These are phyloP conservation scores for Strobilomyces echinocephalus DNA, from an alignment of 768 basidiomycete genomes.

Conservation along the genomic window DNA sequence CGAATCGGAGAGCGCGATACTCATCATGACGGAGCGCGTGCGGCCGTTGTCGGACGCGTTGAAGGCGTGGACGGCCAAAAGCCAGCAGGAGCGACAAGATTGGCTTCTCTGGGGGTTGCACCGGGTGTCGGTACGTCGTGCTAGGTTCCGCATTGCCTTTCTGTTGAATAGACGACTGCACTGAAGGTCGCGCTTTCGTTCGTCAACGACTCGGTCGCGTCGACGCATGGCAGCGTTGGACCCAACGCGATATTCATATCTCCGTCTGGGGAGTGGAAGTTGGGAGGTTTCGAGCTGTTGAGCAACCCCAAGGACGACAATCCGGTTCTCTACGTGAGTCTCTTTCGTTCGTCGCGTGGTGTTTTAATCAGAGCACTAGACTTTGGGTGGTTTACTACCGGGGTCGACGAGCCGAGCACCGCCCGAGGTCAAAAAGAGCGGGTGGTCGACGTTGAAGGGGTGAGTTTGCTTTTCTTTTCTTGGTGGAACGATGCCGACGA, in stretches of 20 bases:
- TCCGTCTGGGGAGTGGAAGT: conserved; percentile 92
- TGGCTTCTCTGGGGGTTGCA: conserved; percentile 95
- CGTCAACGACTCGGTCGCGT: conserved; percentile 76
- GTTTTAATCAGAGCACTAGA: conserved; percentile 39
- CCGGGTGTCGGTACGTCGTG: conserved; percentile 65
- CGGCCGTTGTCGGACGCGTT: conserved; percentile 64
- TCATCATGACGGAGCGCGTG: conserved; percentile 94
- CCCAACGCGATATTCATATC: conserved; percentile 83
- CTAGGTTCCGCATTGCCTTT: background rate
- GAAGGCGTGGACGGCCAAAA: conserved; percentile 57
- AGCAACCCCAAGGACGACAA: conserved; percentile 78
- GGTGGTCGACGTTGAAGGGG: conserved; percentile 84
- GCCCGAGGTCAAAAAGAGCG: conserved; percentile 85
- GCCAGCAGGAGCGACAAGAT: conserved; percentile 67
- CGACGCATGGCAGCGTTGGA: conserved; percentile 78
- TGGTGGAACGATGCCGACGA: background rate
- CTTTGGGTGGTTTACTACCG: conserved; percentile 59
- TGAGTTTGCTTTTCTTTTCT: conserved; percentile 31
- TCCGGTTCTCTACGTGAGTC: conserved; percentile 74
- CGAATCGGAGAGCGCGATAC: conserved; percentile 81
- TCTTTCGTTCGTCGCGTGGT: conserved; percentile 5
- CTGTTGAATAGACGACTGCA: background rate
- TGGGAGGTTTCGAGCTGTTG: conserved; percentile 90
- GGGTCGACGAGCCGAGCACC: conserved; percentile 58
- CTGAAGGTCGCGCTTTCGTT: conserved; percentile 82